Evolutionary conservation across 192 early-diverging fungal species (phyloP), one percentile per base, ranked within the genome.

Genomic region (Backusella parvicylindrica): DNA sequence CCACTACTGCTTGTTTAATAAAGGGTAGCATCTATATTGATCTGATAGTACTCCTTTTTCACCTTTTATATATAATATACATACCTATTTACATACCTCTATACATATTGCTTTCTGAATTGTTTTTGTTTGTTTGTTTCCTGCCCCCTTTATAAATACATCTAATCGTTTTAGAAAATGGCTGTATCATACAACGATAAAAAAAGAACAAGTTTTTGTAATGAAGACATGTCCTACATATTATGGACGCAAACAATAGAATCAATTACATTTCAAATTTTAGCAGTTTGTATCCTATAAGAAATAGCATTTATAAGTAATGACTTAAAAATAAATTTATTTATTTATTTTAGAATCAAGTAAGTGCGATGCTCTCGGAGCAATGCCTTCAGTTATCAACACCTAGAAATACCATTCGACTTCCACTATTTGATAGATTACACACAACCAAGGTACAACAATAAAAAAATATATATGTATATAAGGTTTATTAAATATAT

Each of bases 221-320:
- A 21, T 16, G 32, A 68, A 38, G 36, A 33, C 66, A 33, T 68
- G 33, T 68, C 36, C 66, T 36, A 60, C 26, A 36, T 68, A 23
- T 3, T 68, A 26, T 68, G 66, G 66, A 26, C 32, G 21, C 66
- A 68, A 68, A 68, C 66, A n/a, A 38, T 38, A 36, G 66, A 68
- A 37, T 68, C 66, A 37, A 68, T 68, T 68, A 68, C 66, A 68
- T 36, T 68, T 68, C 66, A 68, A 68, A 68, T 68, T 26, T 23
- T 60, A 60, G 53, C 53, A 60, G 53, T 60, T 60, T 9, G 53
- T 60, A 60, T 60, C 26, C 5, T 47, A 47, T 47, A 47, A n/a
- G 15, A 11, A 16, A 15, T 41, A 47, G 6, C 16, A 18, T n/a
- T n/a, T 6, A 16, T 47, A 41, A 47, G 18, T 47, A 47, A 15